These are phyloP conservation scores for Grammothele lineata DNA, from an alignment of 768 basidiomycete species.

Conservation along the genomic window DNA sequence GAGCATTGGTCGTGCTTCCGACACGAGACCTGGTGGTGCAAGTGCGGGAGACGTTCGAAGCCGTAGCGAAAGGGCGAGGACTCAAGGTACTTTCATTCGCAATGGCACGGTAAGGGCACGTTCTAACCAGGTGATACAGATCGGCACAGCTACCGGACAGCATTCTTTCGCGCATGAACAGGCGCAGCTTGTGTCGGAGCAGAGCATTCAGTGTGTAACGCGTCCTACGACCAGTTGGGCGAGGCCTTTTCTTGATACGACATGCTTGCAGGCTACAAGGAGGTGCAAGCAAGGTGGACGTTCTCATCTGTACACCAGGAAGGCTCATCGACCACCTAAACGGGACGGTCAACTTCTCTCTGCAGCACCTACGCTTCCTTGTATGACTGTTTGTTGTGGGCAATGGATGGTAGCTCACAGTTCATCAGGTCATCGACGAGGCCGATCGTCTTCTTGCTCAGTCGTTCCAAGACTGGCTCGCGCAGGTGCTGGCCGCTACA, in stretches of 20 bases:
- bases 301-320: conserved; percentile 94
- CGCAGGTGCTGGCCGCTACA: conserved; percentile 75
- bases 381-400: conserved; percentile 47
- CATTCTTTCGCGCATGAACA: conserved; percentile 95
- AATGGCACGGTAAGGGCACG: not conserved
- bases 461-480: conserved; percentile 95
- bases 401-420: not conserved
- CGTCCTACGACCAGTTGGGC: no score
- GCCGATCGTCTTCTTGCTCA: conserved; percentile 94
- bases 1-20: conserved; percentile 87
- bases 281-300: conserved; percentile 88
- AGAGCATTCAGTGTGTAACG: conserved; percentile 47
- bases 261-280: conserved; percentile 69
- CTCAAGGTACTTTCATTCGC: conserved; percentile 54
- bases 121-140: conserved; percentile 27
- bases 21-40: conserved; percentile 92
- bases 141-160: conserved; percentile 86
- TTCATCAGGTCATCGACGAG: conserved; percentile 85
- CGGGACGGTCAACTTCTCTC: conserved; percentile 82
- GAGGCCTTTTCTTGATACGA: no score
- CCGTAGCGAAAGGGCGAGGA: conserved; percentile 77
- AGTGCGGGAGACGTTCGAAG: conserved; percentile 90
- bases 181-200: conserved; percentile 65
- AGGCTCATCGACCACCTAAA: conserved; percentile 91
- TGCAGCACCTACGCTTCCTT: conserved; percentile 94